Conservation (phyloP, 2,329 filamentous ascomycete genomes). For the Botrytis porri region DNA sequence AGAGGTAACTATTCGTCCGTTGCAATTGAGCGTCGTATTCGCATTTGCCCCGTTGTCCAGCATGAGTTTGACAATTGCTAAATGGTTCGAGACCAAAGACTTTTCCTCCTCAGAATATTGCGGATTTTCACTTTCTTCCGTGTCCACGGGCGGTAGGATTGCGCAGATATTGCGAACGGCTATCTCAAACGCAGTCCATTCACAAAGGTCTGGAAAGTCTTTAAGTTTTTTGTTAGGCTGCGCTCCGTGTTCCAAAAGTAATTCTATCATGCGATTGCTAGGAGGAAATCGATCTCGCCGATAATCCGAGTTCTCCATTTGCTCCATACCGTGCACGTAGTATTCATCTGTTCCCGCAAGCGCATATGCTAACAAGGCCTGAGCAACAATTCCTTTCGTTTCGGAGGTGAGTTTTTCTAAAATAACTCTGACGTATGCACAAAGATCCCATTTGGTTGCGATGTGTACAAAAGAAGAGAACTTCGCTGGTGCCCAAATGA, state of each 20-base stretch:
- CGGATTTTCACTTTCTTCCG: too few species aligned
- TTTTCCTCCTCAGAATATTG: background rate
- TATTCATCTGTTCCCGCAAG: background rate
- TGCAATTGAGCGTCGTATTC: background rate
- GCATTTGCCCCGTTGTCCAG: background rate
- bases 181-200: background rate
- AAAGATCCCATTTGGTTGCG: background rate
- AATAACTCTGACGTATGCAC: background rate
- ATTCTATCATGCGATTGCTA: background rate
- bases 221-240: background rate
- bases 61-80: background rate
- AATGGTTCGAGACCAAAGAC: background rate
- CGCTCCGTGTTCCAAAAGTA: background rate
- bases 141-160: background rate
- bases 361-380: background rate
- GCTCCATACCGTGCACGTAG: background rate
- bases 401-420: too few species aligned
- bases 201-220: background rate
- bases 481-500: background rate
- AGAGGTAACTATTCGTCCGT: background rate
- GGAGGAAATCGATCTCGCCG: background rate
- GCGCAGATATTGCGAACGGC: background rate
- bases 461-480: background rate
- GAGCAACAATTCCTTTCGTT: too few species aligned
- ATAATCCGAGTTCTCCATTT: background rate